These are phyloP conservation scores for Yamadazyma epiphylla DNA, from an alignment of 1,139 yeast species.

Conservation along the genomic window DNA sequence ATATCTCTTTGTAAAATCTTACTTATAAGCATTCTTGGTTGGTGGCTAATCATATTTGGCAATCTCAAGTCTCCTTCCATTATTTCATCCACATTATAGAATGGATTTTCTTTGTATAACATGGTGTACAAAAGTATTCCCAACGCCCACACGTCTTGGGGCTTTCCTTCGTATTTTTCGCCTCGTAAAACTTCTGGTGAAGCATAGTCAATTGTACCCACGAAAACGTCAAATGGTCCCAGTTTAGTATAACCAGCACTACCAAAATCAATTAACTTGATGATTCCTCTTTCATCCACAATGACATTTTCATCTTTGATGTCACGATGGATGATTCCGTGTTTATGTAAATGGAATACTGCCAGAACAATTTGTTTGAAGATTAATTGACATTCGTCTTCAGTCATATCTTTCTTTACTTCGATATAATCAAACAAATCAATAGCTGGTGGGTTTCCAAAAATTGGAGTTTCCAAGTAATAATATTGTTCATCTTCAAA, in stretches of 20 bases:
- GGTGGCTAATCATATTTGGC: slow-evolving; percentile 59
- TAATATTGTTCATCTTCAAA: slow-evolving; percentile 89
- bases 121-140: slow-evolving; percentile 87
- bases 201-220: slow-evolving; percentile 95
- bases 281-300: slow-evolving; percentile 71
- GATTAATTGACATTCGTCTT: slow-evolving; percentile 68
- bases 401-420: slow-evolving; percentile 73
- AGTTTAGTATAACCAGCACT: slow-evolving; percentile 85
- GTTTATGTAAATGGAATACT: slow-evolving; percentile 71
- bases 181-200: slow-evolving; percentile 95
- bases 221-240: slow-evolving; percentile 96
- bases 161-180: slow-evolving; percentile 82
- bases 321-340: slow-evolving; percentile 91
- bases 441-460: slow-evolving; percentile 84
- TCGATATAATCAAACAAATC: slow-evolving; percentile 92
- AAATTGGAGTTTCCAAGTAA: slow-evolving; percentile 86
- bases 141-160: slow-evolving; percentile 96
- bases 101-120: slow-evolving; percentile 92
- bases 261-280: slow-evolving; percentile 91
- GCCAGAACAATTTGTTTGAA: slow-evolving; percentile 80
- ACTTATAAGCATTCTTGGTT: slow-evolving; percentile 56
- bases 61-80: slow-evolving; percentile 81
- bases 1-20: slow-evolving; percentile 65
- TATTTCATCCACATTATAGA: slow-evolving; percentile 90
- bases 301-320: slow-evolving; percentile 93